phyloP scores from a whole-genome alignment of 345 rosid species.

The Luvunga scandens region DNA sequence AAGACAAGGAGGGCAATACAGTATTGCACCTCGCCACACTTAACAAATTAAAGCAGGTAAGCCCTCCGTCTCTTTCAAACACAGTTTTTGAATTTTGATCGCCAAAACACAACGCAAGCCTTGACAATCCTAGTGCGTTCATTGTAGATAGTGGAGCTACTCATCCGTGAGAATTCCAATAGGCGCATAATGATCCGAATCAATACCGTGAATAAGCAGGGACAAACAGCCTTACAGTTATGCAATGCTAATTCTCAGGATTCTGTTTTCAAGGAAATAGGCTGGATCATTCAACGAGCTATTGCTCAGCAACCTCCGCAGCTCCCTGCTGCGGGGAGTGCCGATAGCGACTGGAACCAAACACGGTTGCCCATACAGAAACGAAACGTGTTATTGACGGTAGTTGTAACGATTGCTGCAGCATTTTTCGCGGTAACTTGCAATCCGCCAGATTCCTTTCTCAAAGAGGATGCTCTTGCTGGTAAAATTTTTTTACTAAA shows the following conservation, averaged over 20 bases:
- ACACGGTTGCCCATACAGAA: neutral
- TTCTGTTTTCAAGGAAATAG: neutral
- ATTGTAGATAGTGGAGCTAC: too few relatives aligned
- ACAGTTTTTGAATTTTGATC: too few relatives aligned
- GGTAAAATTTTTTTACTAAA: neutral
- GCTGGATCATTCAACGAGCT: too few relatives aligned
- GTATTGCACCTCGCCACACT: neutral
- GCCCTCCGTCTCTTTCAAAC: too few relatives aligned
- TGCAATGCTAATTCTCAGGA: neutral
- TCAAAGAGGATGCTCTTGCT: neutral
- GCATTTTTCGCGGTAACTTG: neutral
- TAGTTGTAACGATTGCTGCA: neutral
- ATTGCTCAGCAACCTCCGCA: too few relatives aligned
- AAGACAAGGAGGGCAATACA: neutral
- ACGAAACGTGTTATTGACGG: slow-evolving; percentile 14
- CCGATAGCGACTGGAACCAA: too few relatives aligned
- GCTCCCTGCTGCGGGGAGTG: too few relatives aligned
- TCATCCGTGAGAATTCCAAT: too few relatives aligned
- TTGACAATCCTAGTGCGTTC: too few relatives aligned
- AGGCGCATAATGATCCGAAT: neutral
- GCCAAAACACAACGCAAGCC: too few relatives aligned
- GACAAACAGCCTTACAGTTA: neutral
- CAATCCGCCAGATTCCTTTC: neutral
- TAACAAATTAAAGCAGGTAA: neutral
- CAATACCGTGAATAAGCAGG: neutral